A percentile compares a stretch with the other conserved stretches of the same genome.
These are phyloP conservation scores for Cyclaneusma minus DNA, from an alignment of 2,329 filamentous ascomycete species.

Conservation along the genomic window DNA sequence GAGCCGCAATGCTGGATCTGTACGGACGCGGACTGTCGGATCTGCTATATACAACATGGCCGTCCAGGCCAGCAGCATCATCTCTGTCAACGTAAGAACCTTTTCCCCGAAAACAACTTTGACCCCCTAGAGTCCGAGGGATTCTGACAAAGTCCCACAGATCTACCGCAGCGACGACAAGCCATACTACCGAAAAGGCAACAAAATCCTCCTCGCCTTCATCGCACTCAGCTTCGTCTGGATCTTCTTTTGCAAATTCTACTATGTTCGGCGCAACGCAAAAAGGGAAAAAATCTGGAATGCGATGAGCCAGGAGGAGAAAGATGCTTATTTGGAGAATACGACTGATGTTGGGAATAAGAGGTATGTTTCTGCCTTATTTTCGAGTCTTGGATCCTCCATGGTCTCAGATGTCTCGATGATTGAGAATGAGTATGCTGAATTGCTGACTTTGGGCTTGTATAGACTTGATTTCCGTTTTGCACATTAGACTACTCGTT, in stretches of 20 bases:
- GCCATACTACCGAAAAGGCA: conserved; percentile 35
- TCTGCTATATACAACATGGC: conserved; percentile 44
- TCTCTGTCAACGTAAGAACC: conserved; percentile 2
- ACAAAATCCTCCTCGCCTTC: conserved; percentile 34
- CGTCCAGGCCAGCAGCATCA: conserved; percentile 18
- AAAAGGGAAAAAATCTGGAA: conserved; percentile 24
- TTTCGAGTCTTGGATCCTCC: too few relatives aligned
- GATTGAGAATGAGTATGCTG: too few relatives aligned
- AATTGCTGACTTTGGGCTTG: too few relatives aligned
- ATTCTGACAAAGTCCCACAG: too few relatives aligned
- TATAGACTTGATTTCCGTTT: conserved; percentile 4
- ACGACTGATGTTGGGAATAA: conserved; percentile 26
- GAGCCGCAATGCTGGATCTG: conserved; percentile 19
- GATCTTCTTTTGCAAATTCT: conserved; percentile 26
- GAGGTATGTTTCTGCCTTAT: too few relatives aligned
- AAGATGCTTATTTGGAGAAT: conserved; percentile 18
- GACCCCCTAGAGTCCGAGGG: too few relatives aligned
- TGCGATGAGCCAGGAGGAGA: conserved; percentile 22
- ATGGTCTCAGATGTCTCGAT: too few relatives aligned
- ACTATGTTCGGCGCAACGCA: conserved; percentile 27
- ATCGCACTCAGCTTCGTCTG: conserved; percentile 25
- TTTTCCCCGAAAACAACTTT: not conserved
- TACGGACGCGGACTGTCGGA: conserved; percentile 43
- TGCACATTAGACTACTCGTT: conserved; percentile 5
- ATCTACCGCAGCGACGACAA: conserved; percentile 34